phyloP scores from a whole-genome alignment of 495 filamentous ascomycete genomes.

The Neurospora discreta region DNA sequence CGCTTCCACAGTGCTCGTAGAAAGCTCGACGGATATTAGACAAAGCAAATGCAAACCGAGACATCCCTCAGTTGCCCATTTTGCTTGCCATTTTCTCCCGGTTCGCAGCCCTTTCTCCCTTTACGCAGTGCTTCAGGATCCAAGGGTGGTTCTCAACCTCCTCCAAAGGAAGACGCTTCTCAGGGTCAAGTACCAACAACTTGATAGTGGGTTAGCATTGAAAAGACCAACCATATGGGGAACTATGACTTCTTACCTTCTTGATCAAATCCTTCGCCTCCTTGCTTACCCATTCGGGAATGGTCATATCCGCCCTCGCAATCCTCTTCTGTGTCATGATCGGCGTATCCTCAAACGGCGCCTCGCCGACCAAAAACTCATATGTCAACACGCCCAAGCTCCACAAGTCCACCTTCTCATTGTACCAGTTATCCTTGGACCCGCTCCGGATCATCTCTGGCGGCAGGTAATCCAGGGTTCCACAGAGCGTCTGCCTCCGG shows the following conservation, averaged over 20 bases:
- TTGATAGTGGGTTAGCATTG: constrained; percentile 18
- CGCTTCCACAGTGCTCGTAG: not conserved
- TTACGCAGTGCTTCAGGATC: constrained; percentile 93
- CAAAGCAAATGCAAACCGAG: not conserved
- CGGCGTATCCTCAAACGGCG: constrained; percentile 91
- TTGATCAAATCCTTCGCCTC: constrained; percentile 91
- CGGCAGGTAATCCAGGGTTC: constrained; percentile 92
- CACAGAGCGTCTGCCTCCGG: constrained; percentile 87
- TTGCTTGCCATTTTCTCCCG: constrained; percentile 25
- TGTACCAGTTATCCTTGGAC: constrained; percentile 73
- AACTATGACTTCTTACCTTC: constrained; percentile 44
- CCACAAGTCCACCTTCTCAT: constrained; percentile 94
- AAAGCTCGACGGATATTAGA: not conserved
- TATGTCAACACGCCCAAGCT: constrained; percentile 90
- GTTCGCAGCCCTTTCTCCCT: constrained; percentile 54
- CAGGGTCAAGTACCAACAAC: constrained; percentile 88
- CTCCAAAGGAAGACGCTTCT: constrained; percentile 82
- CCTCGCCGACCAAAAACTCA: constrained; percentile 91
- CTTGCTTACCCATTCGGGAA: constrained; percentile 79
- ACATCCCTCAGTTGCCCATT: constrained; percentile 9
- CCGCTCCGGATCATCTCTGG: constrained; percentile 92
- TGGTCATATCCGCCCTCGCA: constrained; percentile 78
- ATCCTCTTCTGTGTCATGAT: constrained; percentile 93
- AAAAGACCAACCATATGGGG: not conserved
- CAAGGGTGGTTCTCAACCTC: constrained; percentile 88